phyloP scores from a whole-genome alignment of 2,329 filamentous ascomycete species.

The Aureobasidium leucospermi region DNA sequence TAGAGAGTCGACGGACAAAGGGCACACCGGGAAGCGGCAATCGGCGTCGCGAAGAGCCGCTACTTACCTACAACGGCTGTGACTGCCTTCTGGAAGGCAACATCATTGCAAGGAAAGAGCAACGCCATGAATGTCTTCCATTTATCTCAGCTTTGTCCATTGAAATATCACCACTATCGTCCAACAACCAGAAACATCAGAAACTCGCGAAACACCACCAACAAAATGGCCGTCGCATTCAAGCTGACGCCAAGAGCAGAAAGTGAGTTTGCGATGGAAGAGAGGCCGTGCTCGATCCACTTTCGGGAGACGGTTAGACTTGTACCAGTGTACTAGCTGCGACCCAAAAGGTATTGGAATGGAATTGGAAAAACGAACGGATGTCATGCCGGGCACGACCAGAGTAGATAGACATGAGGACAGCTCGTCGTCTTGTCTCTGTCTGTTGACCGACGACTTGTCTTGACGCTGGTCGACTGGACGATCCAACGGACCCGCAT shows the following conservation, averaged over 20 bases:
- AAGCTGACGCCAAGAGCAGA: not conserved
- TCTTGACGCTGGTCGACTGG: not conserved
- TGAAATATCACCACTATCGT: not conserved
- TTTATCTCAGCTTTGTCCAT: too few species aligned
- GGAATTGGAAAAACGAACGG: slow-evolving; percentile 5
- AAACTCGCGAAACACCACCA: too few species aligned
- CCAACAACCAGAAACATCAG: not conserved
- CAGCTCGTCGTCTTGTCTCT: not conserved
- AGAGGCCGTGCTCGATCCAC: not conserved
- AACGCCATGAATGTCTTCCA: not conserved
- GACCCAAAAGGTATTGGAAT: not conserved
- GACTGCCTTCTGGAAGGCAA: not conserved
- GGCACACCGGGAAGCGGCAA: not conserved
- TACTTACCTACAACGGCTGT: not conserved
- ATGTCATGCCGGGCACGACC: not conserved
- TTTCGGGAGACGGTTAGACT: slow-evolving; percentile 8
- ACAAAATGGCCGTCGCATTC: too few species aligned
- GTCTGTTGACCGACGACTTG: not conserved
- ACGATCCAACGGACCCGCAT: not conserved
- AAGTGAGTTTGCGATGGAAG: not conserved
- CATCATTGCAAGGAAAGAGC: not conserved
- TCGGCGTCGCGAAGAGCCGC: not conserved
- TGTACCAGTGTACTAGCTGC: slow-evolving; percentile 4
- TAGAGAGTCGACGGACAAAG: not conserved
- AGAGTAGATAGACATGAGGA: not conserved